Evolutionary conservation across 2,329 filamentous ascomycete genomes (phyloP), one percentile per base, ranked within the genome.

Genomic region (Sclerotinia minor): DNA sequence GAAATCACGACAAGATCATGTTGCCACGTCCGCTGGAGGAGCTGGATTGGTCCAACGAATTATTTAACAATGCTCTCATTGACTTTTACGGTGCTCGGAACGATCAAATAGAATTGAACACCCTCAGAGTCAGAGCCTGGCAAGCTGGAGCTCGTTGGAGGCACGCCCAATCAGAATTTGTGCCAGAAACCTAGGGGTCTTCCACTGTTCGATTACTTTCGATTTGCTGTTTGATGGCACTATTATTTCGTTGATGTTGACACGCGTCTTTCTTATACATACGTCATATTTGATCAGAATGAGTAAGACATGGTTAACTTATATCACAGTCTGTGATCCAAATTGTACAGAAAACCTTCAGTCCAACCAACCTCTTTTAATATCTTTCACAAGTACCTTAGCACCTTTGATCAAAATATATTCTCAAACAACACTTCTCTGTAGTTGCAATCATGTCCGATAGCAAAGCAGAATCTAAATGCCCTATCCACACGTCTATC

Each of bases 91-190:
- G 35, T 26, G 8, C 59, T 63, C n/a, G 45, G 17, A 52, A 63
- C 15, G 45, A 50, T 24, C 59, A 50, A 24, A 38, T 26, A 21
- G 59, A 63, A 38, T 38, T 63, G 15, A 32, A 63, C 17, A 26
- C 21, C 17, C 32, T 63, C 32, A 63, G 59, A 52, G 9, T 15
- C 8, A 11, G 21, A 47, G 45, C 45, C 21, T 63, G 59, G 45
- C n/a, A 50, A 50, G 45, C 59, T 50, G 45, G 59, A 21, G 59
- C 59, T 63, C 45, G 45, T 7, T 63, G 59, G 59, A 63, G 45
- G 32, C n/a, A 50, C 59, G 45, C 45, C 50, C n/a, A 38, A 38
- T 19, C 11, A 26, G 21, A 15, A n/a, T 55, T 6, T 55, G 19
- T 32, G 32, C 24, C 50, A 5, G 8, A 21, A 50, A 21, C 17